Evolutionary conservation across 495 filamentous ascomycete genomes (phyloP).

Genomic region (Podospora pseudoanserina): DNA sequence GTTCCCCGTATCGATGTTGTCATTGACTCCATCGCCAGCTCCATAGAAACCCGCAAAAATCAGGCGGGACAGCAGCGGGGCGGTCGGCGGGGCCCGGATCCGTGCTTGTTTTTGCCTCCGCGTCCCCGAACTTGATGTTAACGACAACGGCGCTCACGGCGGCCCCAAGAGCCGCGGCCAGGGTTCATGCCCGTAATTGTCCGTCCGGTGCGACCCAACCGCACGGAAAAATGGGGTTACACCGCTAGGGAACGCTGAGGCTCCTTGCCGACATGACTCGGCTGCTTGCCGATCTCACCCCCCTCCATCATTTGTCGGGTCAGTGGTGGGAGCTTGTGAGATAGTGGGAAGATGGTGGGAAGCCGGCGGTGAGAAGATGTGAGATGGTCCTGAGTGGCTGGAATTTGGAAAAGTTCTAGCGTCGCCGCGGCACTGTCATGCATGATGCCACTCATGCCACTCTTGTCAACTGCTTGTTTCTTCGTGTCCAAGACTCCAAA

Average conservation of each 20-base stretch:
- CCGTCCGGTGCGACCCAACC: neutral
- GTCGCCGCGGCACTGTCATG: constrained; percentile 3
- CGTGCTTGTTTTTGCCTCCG: constrained; percentile 11
- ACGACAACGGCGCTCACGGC: neutral
- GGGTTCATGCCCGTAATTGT: constrained; percentile 2
- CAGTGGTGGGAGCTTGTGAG: neutral
- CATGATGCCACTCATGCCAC: neutral
- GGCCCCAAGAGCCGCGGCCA: neutral
- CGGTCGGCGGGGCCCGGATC: constrained; percentile 8
- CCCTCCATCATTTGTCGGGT: neutral
- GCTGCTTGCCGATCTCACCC: constrained; percentile 3
- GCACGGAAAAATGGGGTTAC: neutral
- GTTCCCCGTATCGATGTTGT: constrained; percentile 30
- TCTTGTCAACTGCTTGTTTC: neutral
- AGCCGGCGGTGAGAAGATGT: neutral
- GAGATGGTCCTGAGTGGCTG: neutral
- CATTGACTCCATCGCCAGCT: constrained; percentile 10
- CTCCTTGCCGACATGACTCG: constrained; percentile 8
- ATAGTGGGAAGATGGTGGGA: neutral
- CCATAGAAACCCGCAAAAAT: constrained; percentile 5
- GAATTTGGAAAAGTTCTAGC: neutral
- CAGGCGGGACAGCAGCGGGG: constrained; percentile 7
- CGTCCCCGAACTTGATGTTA: constrained; percentile 4
- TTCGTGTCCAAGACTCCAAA: neutral
- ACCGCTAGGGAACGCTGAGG: neutral